These are phyloP conservation scores for Drosera spatulata DNA, from an alignment of 179 eudicot genomes.

Conservation along the genomic window DNA sequence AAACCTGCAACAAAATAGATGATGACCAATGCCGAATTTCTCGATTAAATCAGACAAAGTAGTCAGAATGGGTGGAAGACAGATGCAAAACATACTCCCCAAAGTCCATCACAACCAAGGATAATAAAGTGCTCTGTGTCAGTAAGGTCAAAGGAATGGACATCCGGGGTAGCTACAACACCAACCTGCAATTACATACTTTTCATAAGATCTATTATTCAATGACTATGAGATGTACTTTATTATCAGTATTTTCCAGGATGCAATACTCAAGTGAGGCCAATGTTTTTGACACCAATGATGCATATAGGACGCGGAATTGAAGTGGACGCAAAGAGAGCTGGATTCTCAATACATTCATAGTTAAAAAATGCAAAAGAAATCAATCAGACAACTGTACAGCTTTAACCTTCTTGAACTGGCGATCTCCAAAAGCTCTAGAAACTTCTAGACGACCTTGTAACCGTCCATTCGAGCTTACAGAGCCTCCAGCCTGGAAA, in stretches of 20 bases:
- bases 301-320: too few relatives aligned
- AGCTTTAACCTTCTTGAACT: conserved; percentile 63
- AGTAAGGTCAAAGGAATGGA: conserved; percentile 71
- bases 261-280: neutral
- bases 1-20: conserved; percentile 32
- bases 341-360: too few relatives aligned
- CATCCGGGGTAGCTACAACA: conserved; percentile 69
- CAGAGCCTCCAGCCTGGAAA: conserved; percentile 78
- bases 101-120: conserved; percentile 94
- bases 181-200: conserved; percentile 56
- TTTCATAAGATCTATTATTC: too few relatives aligned
- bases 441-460: conserved; percentile 92
- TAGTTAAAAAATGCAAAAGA: too few relatives aligned
- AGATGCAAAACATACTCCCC: conserved; percentile 54
- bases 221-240: too few relatives aligned
- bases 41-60: neutral
- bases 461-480: conserved; percentile 69
- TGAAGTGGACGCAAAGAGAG: too few relatives aligned
- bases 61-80: neutral
- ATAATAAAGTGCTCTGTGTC: conserved; percentile 68
- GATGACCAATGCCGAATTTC: conserved; percentile 1
- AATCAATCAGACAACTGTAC: too few relatives aligned
- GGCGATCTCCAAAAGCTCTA: conserved; percentile 88
- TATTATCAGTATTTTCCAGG: conserved; percentile 2
- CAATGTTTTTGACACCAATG: too few relatives aligned